Evolutionary conservation across 2,329 filamentous ascomycete genomes (phyloP).

Genomic region (Clonostachys rhizophaga): DNA sequence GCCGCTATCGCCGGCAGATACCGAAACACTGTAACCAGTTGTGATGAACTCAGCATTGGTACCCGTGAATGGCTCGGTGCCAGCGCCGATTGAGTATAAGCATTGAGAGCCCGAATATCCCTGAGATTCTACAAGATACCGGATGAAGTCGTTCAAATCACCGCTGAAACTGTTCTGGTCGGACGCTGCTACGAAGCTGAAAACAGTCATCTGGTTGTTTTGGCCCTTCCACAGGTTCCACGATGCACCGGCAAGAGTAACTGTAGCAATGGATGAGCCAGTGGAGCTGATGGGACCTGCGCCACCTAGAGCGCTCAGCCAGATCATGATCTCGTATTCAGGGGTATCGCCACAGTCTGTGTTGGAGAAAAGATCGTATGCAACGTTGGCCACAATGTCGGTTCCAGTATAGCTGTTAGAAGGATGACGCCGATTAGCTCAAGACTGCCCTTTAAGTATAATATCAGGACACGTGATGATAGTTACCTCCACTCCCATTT

Average conservation of each 20-base stretch:
- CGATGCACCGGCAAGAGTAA: slow-evolving; percentile 34
- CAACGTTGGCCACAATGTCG: slow-evolving; percentile 45
- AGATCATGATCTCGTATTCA: slow-evolving; percentile 62
- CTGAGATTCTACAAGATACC: slow-evolving; percentile 45
- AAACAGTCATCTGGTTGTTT: slow-evolving; percentile 57
- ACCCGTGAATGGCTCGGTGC: slow-evolving; percentile 53
- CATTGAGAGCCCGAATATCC: slow-evolving; percentile 43
- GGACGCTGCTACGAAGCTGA: slow-evolving; percentile 36
- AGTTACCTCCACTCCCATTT: slow-evolving; percentile 2
- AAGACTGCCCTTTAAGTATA: slow-evolving; percentile 21
- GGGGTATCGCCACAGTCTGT: slow-evolving; percentile 22
- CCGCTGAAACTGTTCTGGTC: slow-evolving; percentile 33
- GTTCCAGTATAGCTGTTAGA: slow-evolving; percentile 19
- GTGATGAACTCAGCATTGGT: slow-evolving; percentile 20
- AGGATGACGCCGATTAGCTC: not conserved
- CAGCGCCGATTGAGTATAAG: slow-evolving; percentile 45
- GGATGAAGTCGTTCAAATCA: slow-evolving; percentile 51
- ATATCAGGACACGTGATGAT: not conserved
- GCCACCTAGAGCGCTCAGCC: slow-evolving; percentile 39
- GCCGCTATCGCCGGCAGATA: too few species aligned
- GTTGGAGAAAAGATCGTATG: slow-evolving; percentile 59
- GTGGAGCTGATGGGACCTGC: slow-evolving; percentile 36
- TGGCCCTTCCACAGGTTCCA: slow-evolving; percentile 55
- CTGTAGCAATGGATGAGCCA: slow-evolving; percentile 43
- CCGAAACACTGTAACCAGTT: not conserved